These are phyloP conservation scores for Pestalotiopsis sp. DNA, from an alignment of 2,329 filamentous ascomycete species.

Conservation along the genomic window DNA sequence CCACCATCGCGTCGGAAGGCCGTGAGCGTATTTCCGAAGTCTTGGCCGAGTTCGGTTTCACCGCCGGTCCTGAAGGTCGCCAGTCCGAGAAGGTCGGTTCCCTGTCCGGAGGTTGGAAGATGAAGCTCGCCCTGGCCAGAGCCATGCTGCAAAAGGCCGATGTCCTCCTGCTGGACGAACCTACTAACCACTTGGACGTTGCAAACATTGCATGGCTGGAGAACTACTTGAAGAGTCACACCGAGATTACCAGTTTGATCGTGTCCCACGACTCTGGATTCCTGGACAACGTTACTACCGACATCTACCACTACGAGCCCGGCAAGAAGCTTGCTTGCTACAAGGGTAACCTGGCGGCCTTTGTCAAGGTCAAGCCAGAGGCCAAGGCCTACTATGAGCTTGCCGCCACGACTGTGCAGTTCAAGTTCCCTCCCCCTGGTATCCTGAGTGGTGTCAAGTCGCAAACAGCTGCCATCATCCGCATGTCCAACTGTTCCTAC, in stretches of 20 bases:
- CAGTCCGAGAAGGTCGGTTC: conserved; percentile 92
- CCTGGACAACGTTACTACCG: conserved; percentile 94
- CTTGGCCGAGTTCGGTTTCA: conserved; percentile 91
- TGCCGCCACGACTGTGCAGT: conserved; percentile 83
- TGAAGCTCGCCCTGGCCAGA: conserved; percentile 95
- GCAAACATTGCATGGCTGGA: conserved; percentile 95
- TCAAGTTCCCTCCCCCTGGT: conserved; percentile 97
- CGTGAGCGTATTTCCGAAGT: conserved; percentile 81
- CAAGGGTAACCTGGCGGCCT: conserved; percentile 79
- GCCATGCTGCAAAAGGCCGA: conserved; percentile 98
- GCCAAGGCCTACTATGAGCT: conserved; percentile 98
- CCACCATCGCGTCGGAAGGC: conserved; percentile 78
- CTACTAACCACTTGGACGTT: conserved; percentile 97
- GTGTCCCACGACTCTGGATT: conserved; percentile 98
- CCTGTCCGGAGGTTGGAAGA: conserved; percentile 98
- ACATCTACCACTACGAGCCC: conserved; percentile 97
- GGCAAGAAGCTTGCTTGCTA: conserved; percentile 91
- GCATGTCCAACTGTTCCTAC: conserved; percentile 90
- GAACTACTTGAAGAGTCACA: conserved; percentile 92
- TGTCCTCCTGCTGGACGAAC: conserved; percentile 94
- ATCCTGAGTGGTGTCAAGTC: conserved; percentile 96
- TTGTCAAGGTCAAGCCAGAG: conserved; percentile 89
- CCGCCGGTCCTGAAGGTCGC: conserved; percentile 81
- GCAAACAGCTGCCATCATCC: conserved; percentile 87
- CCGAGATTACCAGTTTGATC: conserved; percentile 95